phyloP scores from a whole-genome alignment of 140 eudicot species.

The Oenanthe javanica region DNA sequence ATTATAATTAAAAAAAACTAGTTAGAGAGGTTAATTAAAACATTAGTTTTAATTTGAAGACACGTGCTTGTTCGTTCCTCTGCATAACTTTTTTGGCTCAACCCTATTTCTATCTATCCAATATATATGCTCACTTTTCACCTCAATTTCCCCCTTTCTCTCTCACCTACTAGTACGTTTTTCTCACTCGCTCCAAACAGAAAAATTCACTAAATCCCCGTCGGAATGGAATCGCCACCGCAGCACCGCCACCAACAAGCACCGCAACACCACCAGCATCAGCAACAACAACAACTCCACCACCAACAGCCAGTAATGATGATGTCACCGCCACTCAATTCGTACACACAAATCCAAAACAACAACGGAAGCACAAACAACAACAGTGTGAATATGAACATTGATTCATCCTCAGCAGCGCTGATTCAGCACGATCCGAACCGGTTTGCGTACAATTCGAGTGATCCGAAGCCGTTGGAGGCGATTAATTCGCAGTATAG shows the following conservation, averaged over 20 bases:
- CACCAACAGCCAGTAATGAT: slow-evolving; percentile 20
- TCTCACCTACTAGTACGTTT: no score
- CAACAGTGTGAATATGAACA: slow-evolving; percentile 11
- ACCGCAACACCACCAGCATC: not conserved
- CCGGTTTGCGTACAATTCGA: slow-evolving; percentile 32
- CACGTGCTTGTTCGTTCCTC: no score
- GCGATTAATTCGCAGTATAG: slow-evolving; percentile 22
- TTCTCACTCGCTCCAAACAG: no score
- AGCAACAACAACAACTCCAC: slow-evolving; percentile 17
- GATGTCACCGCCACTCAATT: slow-evolving; percentile 26
- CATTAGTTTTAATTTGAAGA: no score
- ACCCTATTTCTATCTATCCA: no score
- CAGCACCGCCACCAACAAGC: slow-evolving; percentile 4
- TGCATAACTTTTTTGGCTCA: no score
- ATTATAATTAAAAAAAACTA: no score
- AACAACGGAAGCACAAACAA: slow-evolving; percentile 15
- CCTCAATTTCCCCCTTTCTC: no score
- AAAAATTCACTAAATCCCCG: no score
- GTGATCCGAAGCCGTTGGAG: slow-evolving; percentile 1
- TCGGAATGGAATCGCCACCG: slow-evolving; percentile 35
- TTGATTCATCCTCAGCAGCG: slow-evolving; percentile 7
- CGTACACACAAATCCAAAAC: slow-evolving; percentile 17
- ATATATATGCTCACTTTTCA: no score
- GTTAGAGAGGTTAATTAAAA: no score
- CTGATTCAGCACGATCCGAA: slow-evolving; percentile 21